Evolutionary conservation across 805 yeast species (phyloP).

Genomic region (Blastobotrys parvus): DNA sequence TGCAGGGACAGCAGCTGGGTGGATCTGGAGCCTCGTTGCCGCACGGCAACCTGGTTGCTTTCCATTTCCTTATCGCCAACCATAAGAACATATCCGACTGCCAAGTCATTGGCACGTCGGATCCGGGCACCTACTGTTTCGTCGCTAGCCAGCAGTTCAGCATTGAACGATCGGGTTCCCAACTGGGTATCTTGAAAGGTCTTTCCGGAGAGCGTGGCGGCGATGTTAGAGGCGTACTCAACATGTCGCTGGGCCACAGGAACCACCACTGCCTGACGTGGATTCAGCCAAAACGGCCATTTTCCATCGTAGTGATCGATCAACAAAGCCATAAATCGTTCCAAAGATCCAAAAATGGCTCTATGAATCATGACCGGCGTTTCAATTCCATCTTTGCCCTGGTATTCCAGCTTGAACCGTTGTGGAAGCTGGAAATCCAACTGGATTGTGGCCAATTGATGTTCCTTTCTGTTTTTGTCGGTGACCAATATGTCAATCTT

Average conservation of each 20-base stretch:
- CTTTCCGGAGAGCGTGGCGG: slow-evolving; percentile 31
- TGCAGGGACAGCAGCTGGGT: slow-evolving; percentile 36
- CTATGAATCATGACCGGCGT: slow-evolving; percentile 92
- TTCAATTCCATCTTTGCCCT: slow-evolving; percentile 24
- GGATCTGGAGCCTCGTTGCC: slow-evolving; percentile 46
- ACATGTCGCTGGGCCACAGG: slow-evolving; percentile 65
- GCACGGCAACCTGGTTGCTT: slow-evolving; percentile 50
- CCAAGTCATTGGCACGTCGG: slow-evolving; percentile 65
- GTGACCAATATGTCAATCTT: slow-evolving; percentile 80
- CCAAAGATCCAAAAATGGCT: slow-evolving; percentile 92
- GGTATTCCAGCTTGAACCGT: slow-evolving; percentile 65
- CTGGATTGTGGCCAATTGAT: slow-evolving; percentile 94
- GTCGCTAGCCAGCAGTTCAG: slow-evolving; percentile 65
- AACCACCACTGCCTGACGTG: slow-evolving; percentile 77
- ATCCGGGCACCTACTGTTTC: slow-evolving; percentile 78
- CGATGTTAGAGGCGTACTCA: slow-evolving; percentile 45
- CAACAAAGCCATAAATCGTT: slow-evolving; percentile 82
- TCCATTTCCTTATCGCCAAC: slow-evolving; percentile 80
- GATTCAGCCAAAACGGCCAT: slow-evolving; percentile 98
- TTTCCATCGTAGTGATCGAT: slow-evolving; percentile 85
- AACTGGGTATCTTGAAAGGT: slow-evolving; percentile 13
- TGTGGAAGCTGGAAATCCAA: slow-evolving; percentile 90
- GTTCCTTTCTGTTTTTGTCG: slow-evolving; percentile 72
- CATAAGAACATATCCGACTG: slow-evolving; percentile 72
- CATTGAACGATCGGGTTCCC: slow-evolving; percentile 45